These are phyloP conservation scores for Venturia aucupariae DNA, from an alignment of 2,329 filamentous ascomycete species.

Conservation along the genomic window DNA sequence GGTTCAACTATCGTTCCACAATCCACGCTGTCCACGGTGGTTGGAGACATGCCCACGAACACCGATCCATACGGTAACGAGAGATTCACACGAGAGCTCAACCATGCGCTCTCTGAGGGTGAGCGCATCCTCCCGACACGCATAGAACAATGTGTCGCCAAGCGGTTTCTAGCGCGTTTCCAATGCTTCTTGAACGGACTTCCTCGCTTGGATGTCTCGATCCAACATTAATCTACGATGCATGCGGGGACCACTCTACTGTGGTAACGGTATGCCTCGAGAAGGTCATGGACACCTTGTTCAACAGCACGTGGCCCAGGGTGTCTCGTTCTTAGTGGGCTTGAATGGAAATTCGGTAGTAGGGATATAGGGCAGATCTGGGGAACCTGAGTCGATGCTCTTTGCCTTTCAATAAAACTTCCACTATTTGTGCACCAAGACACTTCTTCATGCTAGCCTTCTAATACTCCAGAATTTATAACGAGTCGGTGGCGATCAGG, in stretches of 20 bases:
- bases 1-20: neutral
- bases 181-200: constrained; percentile 7
- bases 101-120: neutral
- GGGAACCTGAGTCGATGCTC: constrained; percentile 7
- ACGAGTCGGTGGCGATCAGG: neutral
- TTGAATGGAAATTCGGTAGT: neutral
- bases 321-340: neutral
- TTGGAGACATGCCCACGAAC: neutral
- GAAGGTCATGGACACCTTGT: constrained; percentile 2
- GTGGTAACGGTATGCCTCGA: constrained; percentile 8
- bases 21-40: neutral
- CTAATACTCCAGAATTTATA: constrained; percentile 1
- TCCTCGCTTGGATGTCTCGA: constrained; percentile 4
- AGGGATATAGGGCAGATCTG: constrained; percentile 11
- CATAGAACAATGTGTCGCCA: neutral
- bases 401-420: neutral
- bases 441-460: neutral
- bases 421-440: neutral
- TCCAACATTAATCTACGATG: constrained; percentile 3
- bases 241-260: constrained; percentile 10
- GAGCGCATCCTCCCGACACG: neutral
- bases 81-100: neutral
- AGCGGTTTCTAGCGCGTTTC: constrained; percentile 4
- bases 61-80: neutral
- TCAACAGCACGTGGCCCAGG: constrained; percentile 6